A percentile compares a stretch with the other conserved stretches of the same genome.
Evolutionary conservation across 306 rosid species (phyloP).

Genomic region (Cucumis cinereus): DNA sequence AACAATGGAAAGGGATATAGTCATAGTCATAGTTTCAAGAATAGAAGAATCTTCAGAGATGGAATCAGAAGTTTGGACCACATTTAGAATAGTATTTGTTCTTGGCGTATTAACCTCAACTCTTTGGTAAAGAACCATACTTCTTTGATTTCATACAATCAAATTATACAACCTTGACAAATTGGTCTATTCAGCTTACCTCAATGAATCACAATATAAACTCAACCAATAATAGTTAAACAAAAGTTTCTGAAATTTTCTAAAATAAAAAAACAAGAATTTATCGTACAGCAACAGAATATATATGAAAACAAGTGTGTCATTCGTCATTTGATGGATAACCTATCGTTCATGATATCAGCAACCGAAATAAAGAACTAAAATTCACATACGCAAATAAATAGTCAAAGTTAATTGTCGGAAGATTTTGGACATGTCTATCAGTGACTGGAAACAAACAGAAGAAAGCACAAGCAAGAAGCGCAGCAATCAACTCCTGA

Average conservation of each 20-base stretch:
- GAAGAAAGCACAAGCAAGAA: constrained; percentile 78
- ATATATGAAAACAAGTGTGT: background rate
- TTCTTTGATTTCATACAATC: background rate
- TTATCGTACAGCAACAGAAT: background rate
- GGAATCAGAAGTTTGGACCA: background rate
- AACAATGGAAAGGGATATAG: background rate
- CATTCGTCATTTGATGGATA: background rate
- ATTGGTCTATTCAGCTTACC: background rate
- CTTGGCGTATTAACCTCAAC: background rate
- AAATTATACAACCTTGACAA: background rate
- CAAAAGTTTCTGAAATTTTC: background rate
- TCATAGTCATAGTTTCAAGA: background rate
- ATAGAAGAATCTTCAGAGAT: background rate
- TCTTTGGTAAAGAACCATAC: background rate
- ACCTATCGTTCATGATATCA: background rate
- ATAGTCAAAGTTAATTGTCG: constrained; percentile 52
- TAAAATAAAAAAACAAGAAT: background rate
- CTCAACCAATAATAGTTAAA: background rate
- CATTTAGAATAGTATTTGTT: background rate
- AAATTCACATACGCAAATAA: constrained; percentile 64
- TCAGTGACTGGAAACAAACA: constrained; percentile 54
- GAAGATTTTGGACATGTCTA: constrained; percentile 48
- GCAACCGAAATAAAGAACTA: background rate
- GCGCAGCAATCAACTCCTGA: constrained; percentile 82
- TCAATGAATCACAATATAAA: background rate